phyloP scores from a whole-genome alignment of 495 filamentous ascomycete genomes.

The Talaromyces nanjingensis region DNA sequence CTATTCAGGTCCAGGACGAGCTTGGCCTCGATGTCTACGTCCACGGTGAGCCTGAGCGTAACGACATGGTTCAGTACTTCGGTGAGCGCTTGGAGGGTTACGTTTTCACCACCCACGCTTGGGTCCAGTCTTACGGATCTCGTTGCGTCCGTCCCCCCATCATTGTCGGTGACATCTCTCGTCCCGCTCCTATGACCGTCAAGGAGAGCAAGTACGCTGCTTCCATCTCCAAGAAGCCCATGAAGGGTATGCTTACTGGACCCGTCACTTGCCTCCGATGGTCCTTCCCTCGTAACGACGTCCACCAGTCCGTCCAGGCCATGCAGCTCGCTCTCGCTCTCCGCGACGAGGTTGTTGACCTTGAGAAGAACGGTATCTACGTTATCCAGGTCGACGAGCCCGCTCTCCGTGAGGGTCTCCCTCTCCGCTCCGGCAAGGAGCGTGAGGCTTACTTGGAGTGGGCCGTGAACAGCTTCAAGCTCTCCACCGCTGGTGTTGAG shows the following conservation, averaged over 20 bases:
- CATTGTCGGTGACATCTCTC: constrained; percentile 96
- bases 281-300: constrained; percentile 99
- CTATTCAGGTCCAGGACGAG: constrained; percentile 94
- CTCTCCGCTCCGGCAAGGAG: constrained; percentile 84
- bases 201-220: constrained; percentile 99
- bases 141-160: constrained; percentile 97
- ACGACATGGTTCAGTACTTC: constrained; percentile 99
- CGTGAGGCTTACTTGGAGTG: constrained; percentile 91
- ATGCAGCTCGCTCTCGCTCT: constrained; percentile 97
- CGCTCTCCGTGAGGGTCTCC: constrained; percentile 97
- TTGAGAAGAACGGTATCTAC: constrained; percentile 89
- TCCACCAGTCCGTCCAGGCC: constrained; percentile 97
- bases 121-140: constrained; percentile 97
- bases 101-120: constrained; percentile 97
- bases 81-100: constrained; percentile 93
- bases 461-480: constrained; percentile 95
- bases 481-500: constrained; percentile 81
- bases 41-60: constrained; percentile 97
- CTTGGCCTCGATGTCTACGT: constrained; percentile 94
- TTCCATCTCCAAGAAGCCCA: constrained; percentile 93
- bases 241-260: constrained; percentile 99
- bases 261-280: constrained; percentile 97
- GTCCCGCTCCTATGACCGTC: constrained; percentile 94
- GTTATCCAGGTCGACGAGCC: constrained; percentile 99
- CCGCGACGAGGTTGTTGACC: constrained; percentile 95